phyloP scores from a whole-genome alignment of 805 yeast genomes.

The Schwanniomyces yamadae region DNA sequence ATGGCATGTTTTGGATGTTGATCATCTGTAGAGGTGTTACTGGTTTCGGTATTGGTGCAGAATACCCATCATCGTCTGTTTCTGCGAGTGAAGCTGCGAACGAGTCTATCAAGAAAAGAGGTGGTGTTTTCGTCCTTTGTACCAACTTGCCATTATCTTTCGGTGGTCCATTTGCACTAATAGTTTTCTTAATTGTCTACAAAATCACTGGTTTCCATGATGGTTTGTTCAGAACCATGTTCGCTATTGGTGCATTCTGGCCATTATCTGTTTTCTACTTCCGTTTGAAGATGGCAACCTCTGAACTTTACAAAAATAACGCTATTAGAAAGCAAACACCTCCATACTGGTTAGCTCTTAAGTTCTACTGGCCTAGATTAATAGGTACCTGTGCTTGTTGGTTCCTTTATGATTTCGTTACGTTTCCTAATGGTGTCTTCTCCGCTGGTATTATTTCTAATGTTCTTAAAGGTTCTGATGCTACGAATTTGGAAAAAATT shows the following conservation, averaged over 20 bases:
- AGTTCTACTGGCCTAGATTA: constrained; percentile 66
- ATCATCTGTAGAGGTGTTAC: constrained; percentile 71
- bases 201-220: constrained; percentile 49
- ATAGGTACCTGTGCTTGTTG: constrained; percentile 73
- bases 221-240: constrained; percentile 70
- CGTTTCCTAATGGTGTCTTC: constrained; percentile 76
- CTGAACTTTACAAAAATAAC: constrained; percentile 59
- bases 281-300: constrained; percentile 67
- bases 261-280: constrained; percentile 72
- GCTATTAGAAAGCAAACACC: constrained; percentile 56
- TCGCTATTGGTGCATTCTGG: constrained; percentile 64
- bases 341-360: constrained; percentile 55
- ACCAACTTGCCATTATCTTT: constrained; percentile 72
- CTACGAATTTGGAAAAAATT: constrained; percentile 47
- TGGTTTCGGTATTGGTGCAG: constrained; percentile 80
- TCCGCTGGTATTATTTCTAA: constrained; percentile 56
- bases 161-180: constrained; percentile 77
- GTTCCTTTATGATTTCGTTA: constrained; percentile 80
- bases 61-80: constrained; percentile 68
- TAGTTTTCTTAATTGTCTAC: constrained; percentile 66
- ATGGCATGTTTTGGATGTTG: constrained; percentile 78
- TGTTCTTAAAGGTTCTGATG: constrained; percentile 35
- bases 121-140: constrained; percentile 62
- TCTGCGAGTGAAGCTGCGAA: constrained; percentile 74
- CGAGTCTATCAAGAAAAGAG: constrained; percentile 61